phyloP scores from a whole-genome alignment of 1,284 basidiomycete genomes.

The Ustilago loliicola region DNA sequence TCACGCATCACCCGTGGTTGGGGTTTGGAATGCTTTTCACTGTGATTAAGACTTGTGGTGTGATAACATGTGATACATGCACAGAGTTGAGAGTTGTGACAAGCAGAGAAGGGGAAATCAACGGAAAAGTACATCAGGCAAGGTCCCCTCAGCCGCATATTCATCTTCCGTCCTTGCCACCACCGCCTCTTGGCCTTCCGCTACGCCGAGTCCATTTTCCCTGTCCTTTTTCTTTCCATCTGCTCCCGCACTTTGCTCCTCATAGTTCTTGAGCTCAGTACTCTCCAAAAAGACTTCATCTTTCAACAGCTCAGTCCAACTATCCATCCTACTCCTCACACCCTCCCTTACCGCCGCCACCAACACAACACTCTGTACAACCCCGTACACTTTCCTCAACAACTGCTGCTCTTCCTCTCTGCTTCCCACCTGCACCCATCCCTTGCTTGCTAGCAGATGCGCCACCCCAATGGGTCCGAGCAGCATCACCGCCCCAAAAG shows the following conservation, averaged over 20 bases:
- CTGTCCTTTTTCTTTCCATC: background rate
- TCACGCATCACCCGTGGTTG: background rate
- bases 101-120: background rate
- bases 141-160: constrained; percentile 32
- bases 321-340: constrained; percentile 37
- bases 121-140: constrained; percentile 45
- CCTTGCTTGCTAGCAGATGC: background rate
- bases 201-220: background rate
- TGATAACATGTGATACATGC: background rate
- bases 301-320: constrained; percentile 62
- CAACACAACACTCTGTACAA: constrained; percentile 17
- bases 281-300: constrained; percentile 67
- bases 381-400: constrained; percentile 24
- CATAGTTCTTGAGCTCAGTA: constrained; percentile 65
- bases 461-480: constrained; percentile 8
- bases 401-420: constrained; percentile 32
- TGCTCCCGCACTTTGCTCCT: background rate
- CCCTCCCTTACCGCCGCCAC: constrained; percentile 5
- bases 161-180: background rate
- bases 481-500: constrained; percentile 7
- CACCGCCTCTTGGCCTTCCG: background rate
- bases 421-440: background rate
- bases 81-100: too few species aligned
- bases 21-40: too few species aligned
- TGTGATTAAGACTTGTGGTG: background rate